Evolutionary conservation across 176 grass and related monocot species (phyloP), one percentile per base, ranked within the genome.

Genomic region (Poa pratensis): DNA sequence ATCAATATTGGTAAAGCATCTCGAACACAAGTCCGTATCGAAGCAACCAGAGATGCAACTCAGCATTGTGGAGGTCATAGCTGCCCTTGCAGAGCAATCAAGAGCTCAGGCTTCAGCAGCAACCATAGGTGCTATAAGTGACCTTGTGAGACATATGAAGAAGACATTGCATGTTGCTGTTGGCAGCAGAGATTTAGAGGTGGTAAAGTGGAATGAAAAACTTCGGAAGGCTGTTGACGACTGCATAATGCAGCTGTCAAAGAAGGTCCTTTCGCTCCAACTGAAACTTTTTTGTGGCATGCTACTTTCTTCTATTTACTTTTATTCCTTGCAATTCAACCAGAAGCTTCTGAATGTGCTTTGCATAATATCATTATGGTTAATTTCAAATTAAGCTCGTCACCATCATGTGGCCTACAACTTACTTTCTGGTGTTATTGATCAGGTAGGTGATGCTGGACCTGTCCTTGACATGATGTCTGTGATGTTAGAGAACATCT

Each of bases 391-490:
- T 65, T 18, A 69, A 69, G 10, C 30, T 83, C 19, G 9, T 15
- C 20, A 26, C 34, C 26, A 53, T 75, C 26, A 52, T 65, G 65
- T 16, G 77, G 23, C 46, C 46, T 73, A 78, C 55, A 82, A 48
- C 81, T 89, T 79, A 83, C 20, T 65, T 13, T 18, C 9, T 11
- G 9, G 9, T 62, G 77, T 60, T 90, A 17, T 90, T 80, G 55
- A 79, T 83, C 79, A 97, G 95, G 87, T 97, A 66, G 81, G 85
- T 84, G 95, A 97, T 93, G 95, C 95, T 72, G 95, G 92, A 46
- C 95, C 95, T 80, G 92, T 97, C 81, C 92, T 97, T 90, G 92
- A 97, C 83, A 95, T 97, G 92, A 97, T 97, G 95, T 80, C 88
- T 50, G 90, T 97, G 39, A 95, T 95, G 91, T 74, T 97, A 78